Conservation (phyloP, 495 filamentous ascomycete species). For the Glutinoglossum americanum region DNA sequence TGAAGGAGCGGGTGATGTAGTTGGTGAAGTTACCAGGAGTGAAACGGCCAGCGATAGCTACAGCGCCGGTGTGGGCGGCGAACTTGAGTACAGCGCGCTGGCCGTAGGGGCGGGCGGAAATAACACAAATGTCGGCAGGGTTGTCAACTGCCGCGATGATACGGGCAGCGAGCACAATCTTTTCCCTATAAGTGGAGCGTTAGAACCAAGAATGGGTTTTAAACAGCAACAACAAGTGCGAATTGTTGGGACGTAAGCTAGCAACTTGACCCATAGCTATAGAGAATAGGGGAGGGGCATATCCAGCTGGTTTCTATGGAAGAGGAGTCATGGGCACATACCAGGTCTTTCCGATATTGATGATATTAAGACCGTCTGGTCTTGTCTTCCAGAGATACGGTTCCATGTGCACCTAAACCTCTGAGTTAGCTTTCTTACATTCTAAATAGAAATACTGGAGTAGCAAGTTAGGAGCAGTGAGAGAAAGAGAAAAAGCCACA, state of each 20-base stretch:
- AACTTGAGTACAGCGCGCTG: constrained; percentile 52
- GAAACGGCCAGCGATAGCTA: constrained; percentile 97
- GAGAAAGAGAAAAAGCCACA: not conserved
- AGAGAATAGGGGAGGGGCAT: not conserved
- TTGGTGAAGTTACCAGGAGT: constrained; percentile 99
- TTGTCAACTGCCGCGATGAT: constrained; percentile 98
- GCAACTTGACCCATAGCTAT: not conserved
- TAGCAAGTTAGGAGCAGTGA: not conserved
- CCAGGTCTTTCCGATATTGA: constrained; percentile 99
- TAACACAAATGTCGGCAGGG: constrained; percentile 95
- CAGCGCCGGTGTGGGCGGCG: constrained; percentile 16
- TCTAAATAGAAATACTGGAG: not conserved
- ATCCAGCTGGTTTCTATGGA: not conserved
- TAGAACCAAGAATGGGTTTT: not conserved
- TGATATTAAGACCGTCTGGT: constrained; percentile 88
- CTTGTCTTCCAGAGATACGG: constrained; percentile 99
- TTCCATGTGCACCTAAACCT: constrained; percentile 53
- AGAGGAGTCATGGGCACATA: constrained; percentile 23
- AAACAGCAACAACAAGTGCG: not conserved
- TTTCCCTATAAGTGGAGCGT: constrained; percentile 49
- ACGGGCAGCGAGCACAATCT: constrained; percentile 92
- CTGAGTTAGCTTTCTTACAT: not conserved
- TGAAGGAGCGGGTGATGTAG: constrained; percentile 99
- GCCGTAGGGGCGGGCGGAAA: constrained; percentile 97
- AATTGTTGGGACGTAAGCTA: not conserved